Base-by-base conservation (phyloP, 495 filamentous ascomycete species). In the Apodospora peruviana region DNA sequence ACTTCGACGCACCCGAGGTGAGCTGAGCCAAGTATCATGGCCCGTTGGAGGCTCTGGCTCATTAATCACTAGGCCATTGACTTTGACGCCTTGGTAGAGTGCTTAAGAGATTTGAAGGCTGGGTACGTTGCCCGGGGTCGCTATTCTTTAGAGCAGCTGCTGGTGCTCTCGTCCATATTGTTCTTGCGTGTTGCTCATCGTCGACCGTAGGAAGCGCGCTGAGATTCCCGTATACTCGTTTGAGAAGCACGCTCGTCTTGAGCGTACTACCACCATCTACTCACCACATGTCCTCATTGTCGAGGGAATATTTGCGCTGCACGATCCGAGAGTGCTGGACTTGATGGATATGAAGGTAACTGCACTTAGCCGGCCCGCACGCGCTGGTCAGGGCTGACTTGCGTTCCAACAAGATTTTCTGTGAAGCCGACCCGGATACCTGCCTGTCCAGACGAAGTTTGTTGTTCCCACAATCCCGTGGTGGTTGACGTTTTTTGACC, bases 191-290 rank as follows among this genome's bases (percentile, higher is more conserved):
- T 50, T 37, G 14, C 12, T 25, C 37, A 19, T 19, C 12, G 11
- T 29, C 16, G 24, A 24, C 32, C 40, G 51, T 50, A 96, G 93
- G 47, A 90, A 91, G 67, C 91, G 88, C 61, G 85, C 88, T 45
- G 87, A 98, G 55, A 87, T 98, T 52, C 93, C 93, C 2, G 71
- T 95, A 2, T 98, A 98, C 63, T 98, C 93, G 1, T 98, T 98
- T 69, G 84, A 87, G 57, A 83, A 94, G 52, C 93, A 98, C 71
- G 84, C 87, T 39, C 82, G 93, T 34, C 68, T 88, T 44, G 69
- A 81, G 27, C 75, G 85, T 47, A 95, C 91, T 0, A 91, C 84
- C 2, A 82, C 84, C 5, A 87, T 98, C 41, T 98, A 98, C 57
- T 97, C 94, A 25, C 91, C 91, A 11, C 93, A 94, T 69, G 93